phyloP scores from a whole-genome alignment of 148 eudicot genomes.

The Spergularia bocconei region DNA sequence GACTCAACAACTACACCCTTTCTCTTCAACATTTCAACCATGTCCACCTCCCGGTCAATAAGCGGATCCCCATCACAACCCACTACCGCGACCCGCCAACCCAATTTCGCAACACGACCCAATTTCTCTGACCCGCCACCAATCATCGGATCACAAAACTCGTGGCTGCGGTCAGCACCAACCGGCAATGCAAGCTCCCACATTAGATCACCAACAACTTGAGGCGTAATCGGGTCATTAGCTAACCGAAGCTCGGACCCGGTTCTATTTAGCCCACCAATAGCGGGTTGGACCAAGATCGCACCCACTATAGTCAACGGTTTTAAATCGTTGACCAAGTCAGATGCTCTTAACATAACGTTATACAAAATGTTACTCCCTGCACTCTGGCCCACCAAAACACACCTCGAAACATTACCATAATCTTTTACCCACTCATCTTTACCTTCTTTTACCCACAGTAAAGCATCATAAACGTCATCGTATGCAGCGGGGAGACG shows the following conservation, averaged over 20 bases:
- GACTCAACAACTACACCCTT: slow-evolving; percentile 17
- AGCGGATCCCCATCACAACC: slow-evolving; percentile 36
- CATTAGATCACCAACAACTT: slow-evolving; percentile 34
- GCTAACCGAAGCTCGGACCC: slow-evolving; percentile 35
- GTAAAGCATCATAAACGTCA: slow-evolving; percentile 34
- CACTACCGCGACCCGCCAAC: slow-evolving; percentile 32
- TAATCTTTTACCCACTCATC: slow-evolving; percentile 34
- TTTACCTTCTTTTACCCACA: slow-evolving; percentile 27
- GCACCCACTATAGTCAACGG: slow-evolving; percentile 32
- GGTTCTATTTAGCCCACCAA: slow-evolving; percentile 38
- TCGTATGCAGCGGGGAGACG: slow-evolving; percentile 45
- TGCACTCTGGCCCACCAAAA: slow-evolving; percentile 39
- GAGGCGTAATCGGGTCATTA: slow-evolving; percentile 33
- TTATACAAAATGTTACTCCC: slow-evolving; percentile 40
- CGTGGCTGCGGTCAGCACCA: slow-evolving; percentile 45
- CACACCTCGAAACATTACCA: slow-evolving; percentile 30
- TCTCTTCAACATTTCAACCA: slow-evolving; percentile 24
- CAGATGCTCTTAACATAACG: slow-evolving; percentile 11
- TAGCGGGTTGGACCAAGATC: slow-evolving; percentile 35
- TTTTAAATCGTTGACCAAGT: slow-evolving; percentile 3
- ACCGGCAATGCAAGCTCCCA: slow-evolving; percentile 53
- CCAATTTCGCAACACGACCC: slow-evolving; percentile 19
- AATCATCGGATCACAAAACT: slow-evolving; percentile 28
- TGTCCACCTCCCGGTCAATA: slow-evolving; percentile 22
- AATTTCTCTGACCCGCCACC: neutral